These are phyloP conservation scores for Pseudocercospora eumusae DNA, from an alignment of 2,329 filamentous ascomycete genomes.

Conservation along the genomic window DNA sequence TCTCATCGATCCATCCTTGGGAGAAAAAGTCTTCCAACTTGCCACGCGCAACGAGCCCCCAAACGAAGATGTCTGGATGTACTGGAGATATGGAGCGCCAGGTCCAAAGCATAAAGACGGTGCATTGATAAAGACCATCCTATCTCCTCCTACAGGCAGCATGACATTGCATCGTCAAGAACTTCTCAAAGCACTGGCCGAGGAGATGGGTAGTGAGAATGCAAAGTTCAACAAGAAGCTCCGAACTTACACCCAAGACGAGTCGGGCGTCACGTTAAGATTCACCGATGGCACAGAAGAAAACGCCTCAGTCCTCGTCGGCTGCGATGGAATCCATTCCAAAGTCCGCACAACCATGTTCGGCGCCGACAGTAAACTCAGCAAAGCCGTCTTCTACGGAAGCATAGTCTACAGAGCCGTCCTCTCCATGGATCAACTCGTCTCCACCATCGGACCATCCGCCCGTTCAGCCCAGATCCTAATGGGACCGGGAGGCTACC, in stretches of 20 bases:
- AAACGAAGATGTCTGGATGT: slow-evolving; percentile 45
- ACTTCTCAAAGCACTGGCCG: slow-evolving; percentile 48
- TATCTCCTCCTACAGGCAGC: slow-evolving; percentile 33
- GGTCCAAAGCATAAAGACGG: slow-evolving; percentile 27
- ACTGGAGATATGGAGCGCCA: slow-evolving; percentile 42
- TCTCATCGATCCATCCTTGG: slow-evolving; percentile 61
- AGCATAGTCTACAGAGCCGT: slow-evolving; percentile 64
- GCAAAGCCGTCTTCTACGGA: slow-evolving; percentile 54
- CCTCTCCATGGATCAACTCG: slow-evolving; percentile 59
- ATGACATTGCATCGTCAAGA: slow-evolving; percentile 43
- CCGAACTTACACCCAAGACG: slow-evolving; percentile 14
- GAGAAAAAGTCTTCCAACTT: slow-evolving; percentile 39
- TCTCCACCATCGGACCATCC: slow-evolving; percentile 34
- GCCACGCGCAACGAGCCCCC: slow-evolving; percentile 43
- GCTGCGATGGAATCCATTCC: slow-evolving; percentile 66
- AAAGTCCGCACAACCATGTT: slow-evolving; percentile 56
- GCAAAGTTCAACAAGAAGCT: slow-evolving; percentile 28
- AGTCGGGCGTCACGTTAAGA: slow-evolving; percentile 35
- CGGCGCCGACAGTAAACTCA: slow-evolving; percentile 48
- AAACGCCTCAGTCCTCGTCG: slow-evolving; percentile 54
- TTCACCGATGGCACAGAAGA: slow-evolving; percentile 51
- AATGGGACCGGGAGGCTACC: slow-evolving; percentile 58
- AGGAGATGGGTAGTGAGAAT: slow-evolving; percentile 36
- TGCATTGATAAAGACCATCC: slow-evolving; percentile 35
- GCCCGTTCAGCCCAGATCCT: slow-evolving; percentile 31